Base-by-base conservation (phyloP, 331 rosid species). In the Pyrus hybrid region DNA sequence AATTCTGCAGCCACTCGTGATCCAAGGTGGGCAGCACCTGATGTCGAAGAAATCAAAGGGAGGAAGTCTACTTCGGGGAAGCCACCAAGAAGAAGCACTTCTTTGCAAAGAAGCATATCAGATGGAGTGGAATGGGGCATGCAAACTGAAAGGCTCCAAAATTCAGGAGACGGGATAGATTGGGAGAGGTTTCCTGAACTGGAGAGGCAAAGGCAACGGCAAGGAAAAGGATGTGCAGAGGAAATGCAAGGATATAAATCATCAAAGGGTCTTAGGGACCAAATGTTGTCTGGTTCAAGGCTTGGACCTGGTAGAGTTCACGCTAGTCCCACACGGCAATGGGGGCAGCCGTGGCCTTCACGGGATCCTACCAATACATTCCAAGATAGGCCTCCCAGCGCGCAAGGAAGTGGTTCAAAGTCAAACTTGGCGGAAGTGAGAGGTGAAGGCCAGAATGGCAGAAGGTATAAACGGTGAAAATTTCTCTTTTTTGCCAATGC, bases 101-200 rank as follows among this genome's bases (percentile, higher is more conserved):
- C 93, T 58, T 81, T 95, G 71, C 97, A 90, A 72, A 92, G 99
- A 80, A 95, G 99, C 83, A 78, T 88, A 61, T 95, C 99, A 29
- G 97, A 95, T 74, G 97, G 93, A 82, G 79, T 92, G 32, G 99
- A 95, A 74, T 85, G 90, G 87, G 95, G 86, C 17, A 47, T 61
- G 79, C 93, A 87, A 80, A 63, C 80, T 54, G 92, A 93, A 70
- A 88, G 79, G 82, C 86, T 86, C 77, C 93, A 82, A 81, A 86
- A 75, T 80, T 80, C 87, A 80, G 89, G 80, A 72, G 96, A 89
- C 54, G 87, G 86, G 75, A 32, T 84, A 49, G 97, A 90, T 29
- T 90, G 93, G 97, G 99, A 87, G 77, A 88, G 89, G 80, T 88
- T 84, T 76, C 86, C 90, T 68, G 93, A 88, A 81, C 41, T 85